Percentiles rank a stretch among this genome's conserved stretches.
phyloP scores from a whole-genome alignment of 148 eudicot species.

The Camellia granthamiana region DNA sequence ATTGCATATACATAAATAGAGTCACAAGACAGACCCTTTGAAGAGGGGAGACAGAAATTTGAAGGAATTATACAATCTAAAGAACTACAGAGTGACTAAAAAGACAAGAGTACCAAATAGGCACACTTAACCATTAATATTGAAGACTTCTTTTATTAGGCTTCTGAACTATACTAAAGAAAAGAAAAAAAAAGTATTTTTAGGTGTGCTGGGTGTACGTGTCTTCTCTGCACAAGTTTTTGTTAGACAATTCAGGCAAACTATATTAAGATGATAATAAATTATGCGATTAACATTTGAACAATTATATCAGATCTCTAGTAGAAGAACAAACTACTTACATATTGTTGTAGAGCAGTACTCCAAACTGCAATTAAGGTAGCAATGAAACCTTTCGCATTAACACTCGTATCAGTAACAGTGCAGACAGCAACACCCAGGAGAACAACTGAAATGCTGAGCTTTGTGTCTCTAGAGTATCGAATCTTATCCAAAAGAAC shows the following conservation, averaged over 20 bases:
- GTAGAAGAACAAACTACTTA: conserved; percentile 36
- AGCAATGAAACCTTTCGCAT: conserved; percentile 19
- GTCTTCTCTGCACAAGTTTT: not conserved
- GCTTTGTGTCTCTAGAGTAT: conserved; percentile 85
- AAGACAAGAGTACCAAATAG: not conserved
- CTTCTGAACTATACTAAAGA: not conserved
- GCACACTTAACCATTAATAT: not conserved
- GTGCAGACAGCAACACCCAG: conserved; percentile 40
- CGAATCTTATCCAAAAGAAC: conserved; percentile 73
- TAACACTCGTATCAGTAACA: too few species aligned
- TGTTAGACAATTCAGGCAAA: not conserved
- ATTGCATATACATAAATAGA: conserved; percentile 40
- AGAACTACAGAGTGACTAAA: not conserved
- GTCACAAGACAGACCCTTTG: not conserved
- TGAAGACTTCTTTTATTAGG: not conserved
- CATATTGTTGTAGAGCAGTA: conserved; percentile 84
- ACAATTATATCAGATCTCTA: not conserved
- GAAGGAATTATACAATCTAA: not conserved
- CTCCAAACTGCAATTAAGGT: conserved; percentile 90
- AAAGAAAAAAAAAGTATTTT: not conserved
- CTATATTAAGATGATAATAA: not conserved
- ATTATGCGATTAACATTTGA: not conserved
- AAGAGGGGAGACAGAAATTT: not conserved
- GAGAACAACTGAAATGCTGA: conserved; percentile 75
- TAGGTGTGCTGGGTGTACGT: not conserved